Evolutionary conservation across 139 green algal genomes (phyloP).

Genomic region (Yamagishiella unicocca): DNA sequence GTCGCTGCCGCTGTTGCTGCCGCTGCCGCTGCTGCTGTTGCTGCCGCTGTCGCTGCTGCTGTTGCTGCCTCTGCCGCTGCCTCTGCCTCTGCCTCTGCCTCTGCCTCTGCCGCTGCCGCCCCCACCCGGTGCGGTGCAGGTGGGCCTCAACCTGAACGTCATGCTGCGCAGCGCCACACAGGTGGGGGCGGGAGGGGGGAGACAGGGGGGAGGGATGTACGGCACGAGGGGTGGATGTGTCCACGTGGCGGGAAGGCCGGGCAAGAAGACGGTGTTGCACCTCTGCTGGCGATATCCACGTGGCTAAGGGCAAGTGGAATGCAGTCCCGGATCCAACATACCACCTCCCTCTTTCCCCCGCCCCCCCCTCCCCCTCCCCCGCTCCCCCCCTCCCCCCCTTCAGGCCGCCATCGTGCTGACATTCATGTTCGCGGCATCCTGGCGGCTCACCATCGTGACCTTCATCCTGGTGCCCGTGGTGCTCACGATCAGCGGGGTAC

Average conservation of each 20-base stretch:
- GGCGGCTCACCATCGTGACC: slow-evolving; percentile 75
- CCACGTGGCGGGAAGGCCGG: no score
- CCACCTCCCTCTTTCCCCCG: not conserved
- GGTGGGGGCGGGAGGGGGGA: not conserved
- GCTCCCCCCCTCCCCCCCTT: not conserved
- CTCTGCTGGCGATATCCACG: no score
- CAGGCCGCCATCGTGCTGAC: slow-evolving; percentile 80
- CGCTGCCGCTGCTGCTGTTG: no score
- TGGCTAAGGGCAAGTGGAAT: no score
- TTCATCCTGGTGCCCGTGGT: slow-evolving; percentile 87
- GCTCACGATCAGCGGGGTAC: slow-evolving; percentile 79
- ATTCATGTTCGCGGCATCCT: slow-evolving; percentile 89
- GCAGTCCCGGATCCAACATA: not conserved
- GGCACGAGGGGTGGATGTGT: no score
- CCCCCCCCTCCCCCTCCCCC: not conserved
- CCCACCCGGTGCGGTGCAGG: slow-evolving; percentile 8
- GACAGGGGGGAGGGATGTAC: not conserved
- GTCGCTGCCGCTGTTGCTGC: no score
- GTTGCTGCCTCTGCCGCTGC: not conserved
- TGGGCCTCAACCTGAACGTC: slow-evolving; percentile 88
- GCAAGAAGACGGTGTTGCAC: no score
- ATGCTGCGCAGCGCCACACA: slow-evolving; percentile 65
- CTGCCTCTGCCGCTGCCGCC: no score
- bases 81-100: no score
- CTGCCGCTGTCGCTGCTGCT: not conserved